Percentiles rank a stretch among this genome's conserved stretches.
phyloP scores from a whole-genome alignment of 805 yeast species.

The Candida railenensis region DNA sequence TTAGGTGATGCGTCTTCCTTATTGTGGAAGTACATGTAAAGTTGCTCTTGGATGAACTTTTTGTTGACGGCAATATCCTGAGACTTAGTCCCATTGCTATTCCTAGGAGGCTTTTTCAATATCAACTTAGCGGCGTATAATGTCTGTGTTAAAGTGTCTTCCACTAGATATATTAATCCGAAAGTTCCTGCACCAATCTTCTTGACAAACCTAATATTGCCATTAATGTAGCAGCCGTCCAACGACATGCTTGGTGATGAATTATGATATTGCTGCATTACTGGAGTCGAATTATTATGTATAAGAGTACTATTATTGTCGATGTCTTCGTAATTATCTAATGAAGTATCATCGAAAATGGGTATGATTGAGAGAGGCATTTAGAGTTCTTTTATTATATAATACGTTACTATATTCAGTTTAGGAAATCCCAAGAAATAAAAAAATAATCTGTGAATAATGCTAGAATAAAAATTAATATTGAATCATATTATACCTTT shows the following conservation, averaged over 20 bases:
- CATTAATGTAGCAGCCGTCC: slow-evolving; percentile 25
- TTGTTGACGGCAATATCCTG: slow-evolving; percentile 27
- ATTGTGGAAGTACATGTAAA: slow-evolving; percentile 17
- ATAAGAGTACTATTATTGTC: too few species aligned
- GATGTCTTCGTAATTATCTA: too few species aligned
- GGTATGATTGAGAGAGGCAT: slow-evolving; percentile 4
- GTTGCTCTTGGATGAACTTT: slow-evolving; percentile 25
- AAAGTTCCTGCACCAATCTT: slow-evolving; percentile 84
- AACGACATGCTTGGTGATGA: slow-evolving; percentile 7
- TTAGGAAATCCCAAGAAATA: too few species aligned
- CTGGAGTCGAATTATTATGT: too few species aligned
- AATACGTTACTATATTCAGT: too few species aligned
- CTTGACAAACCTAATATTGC: slow-evolving; percentile 40
- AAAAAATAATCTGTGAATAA: too few species aligned
- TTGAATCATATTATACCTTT: not conserved
- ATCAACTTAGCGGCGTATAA: slow-evolving; percentile 72
- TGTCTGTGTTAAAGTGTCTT: slow-evolving; percentile 49
- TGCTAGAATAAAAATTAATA: not conserved
- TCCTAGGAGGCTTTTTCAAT: slow-evolving; percentile 43
- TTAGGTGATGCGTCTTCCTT: slow-evolving; percentile 8
- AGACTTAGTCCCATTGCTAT: slow-evolving; percentile 22
- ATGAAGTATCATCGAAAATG: not conserved
- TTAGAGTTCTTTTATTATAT: too few species aligned
- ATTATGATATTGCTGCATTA: too few species aligned
- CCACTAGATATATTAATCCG: slow-evolving; percentile 73